Base-by-base conservation (phyloP, 805 yeast species). In the Nakazawaea pomicola region DNA sequence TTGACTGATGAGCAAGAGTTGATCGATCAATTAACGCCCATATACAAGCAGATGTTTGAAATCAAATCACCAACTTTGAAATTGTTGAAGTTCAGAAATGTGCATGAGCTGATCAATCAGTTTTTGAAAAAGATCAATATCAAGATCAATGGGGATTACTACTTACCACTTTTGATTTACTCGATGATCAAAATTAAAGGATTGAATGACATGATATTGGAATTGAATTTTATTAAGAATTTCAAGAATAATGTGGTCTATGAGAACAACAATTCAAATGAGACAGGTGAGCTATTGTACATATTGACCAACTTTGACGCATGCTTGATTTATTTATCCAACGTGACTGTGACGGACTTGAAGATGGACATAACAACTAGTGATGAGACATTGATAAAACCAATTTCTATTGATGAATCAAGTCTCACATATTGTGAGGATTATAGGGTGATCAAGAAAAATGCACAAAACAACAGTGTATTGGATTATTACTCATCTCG, bases 321-420 rank as follows among this genome's bases (percentile, higher is more conserved):
- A 4, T 53, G 63, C 24, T 41, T 62, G 11, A 55, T 64, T 6
- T 62, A 62, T 37, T 38, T 62, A 16, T 49, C 58, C 3, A 58
- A 60, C 33, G 65, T 60, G 4, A 60, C 60, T 0, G 24, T 55
- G 7, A 58, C 53, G n/a, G 59, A 62, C 44, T 44, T 62, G 25
- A 51, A 51, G 21, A 43, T 61, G n/a, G 48, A 47, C 4, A 16
- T 36, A n/a, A 45, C 48, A 3, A 43, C 51, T 0, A 47, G 44
- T 6, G 45, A 62, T 33, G 83, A 79, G 27, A 43, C 74, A 2
- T 55, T 74, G 14, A 60, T 66, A 7, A 19, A 28, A 16, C 38
- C 45, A 3, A 37, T 42, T 10, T n/a, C 15, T 4, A 33, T 42
- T 10, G 41, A 37, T n/a, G 38, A 33, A 29, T 32, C 41, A 4